These are phyloP conservation scores for Fonticula alba DNA, from an alignment of 78 protist genomes.

Conservation along the genomic window DNA sequence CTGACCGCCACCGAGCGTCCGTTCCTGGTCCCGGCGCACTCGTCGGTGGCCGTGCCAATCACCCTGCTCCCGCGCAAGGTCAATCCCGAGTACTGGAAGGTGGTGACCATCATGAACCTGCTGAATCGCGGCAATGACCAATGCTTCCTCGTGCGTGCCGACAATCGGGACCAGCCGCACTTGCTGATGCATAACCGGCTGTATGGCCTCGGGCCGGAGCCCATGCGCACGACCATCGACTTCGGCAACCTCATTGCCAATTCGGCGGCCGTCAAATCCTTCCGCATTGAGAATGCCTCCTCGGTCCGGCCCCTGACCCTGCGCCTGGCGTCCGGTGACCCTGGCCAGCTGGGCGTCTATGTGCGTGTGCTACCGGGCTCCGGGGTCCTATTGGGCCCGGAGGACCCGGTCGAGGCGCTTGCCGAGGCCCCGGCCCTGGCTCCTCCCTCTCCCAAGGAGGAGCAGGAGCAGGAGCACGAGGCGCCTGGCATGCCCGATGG, in stretches of 20 bases:
- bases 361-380: neutral
- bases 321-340: neutral
- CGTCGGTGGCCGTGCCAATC: constrained; percentile 18
- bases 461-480: too few relatives aligned
- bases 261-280: constrained; percentile 27
- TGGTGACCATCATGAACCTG: constrained; percentile 29
- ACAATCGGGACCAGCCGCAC: constrained; percentile 47
- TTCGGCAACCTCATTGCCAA: constrained; percentile 39
- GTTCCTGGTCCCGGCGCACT: constrained; percentile 22
- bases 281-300: too few relatives aligned
- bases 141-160: constrained; percentile 29
- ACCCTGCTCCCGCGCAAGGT: constrained; percentile 34
- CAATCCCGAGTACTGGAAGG: constrained; percentile 48
- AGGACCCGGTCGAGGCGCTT: too few relatives aligned
- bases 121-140: constrained; percentile 20
- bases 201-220: constrained; percentile 25
- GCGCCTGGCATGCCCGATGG: too few relatives aligned
- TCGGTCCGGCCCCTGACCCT: neutral
- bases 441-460: too few relatives aligned
- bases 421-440: too few relatives aligned
- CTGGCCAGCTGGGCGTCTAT: constrained; percentile 4
- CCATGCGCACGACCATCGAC: constrained; percentile 16
- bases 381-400: too few relatives aligned
- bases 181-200: too few relatives aligned
- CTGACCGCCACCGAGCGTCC: neutral